Conservation (phyloP, 208 protist genomes). For the Vickermania ingenoplastis region DNA sequence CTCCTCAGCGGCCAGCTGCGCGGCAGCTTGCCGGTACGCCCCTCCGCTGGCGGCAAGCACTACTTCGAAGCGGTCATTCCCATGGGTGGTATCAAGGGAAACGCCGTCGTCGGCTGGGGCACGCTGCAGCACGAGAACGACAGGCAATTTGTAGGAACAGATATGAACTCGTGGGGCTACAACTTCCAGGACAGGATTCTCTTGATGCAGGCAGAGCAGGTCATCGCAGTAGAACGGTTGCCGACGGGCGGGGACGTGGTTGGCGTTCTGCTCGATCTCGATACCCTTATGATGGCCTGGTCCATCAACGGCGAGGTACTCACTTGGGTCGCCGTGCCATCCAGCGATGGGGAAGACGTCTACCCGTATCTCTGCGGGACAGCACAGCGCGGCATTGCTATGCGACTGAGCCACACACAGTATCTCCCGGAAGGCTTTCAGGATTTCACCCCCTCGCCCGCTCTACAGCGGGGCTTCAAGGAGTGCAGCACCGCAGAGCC, state of each 20-base stretch:
- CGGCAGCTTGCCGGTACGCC: constrained; percentile 58
- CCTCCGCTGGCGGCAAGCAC: constrained; percentile 56
- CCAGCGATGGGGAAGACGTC: constrained; percentile 63
- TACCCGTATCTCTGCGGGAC: constrained; percentile 83
- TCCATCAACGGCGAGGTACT: constrained; percentile 77
- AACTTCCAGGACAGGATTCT: constrained; percentile 72
- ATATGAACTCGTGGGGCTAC: constrained; percentile 85
- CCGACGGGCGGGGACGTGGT: constrained; percentile 67
- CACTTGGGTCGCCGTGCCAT: constrained; percentile 63
- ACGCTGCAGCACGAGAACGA: constrained; percentile 79
- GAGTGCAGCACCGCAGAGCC: constrained; percentile 12
- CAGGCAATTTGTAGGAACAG: constrained; percentile 75
- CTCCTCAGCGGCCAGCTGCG: constrained; percentile 78
- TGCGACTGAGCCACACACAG: constrained; percentile 72
- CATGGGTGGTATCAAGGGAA: constrained; percentile 35
- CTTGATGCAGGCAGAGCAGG: constrained; percentile 66
- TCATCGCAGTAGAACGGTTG: constrained; percentile 21
- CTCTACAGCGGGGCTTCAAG: constrained; percentile 14
- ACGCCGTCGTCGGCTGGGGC: constrained; percentile 82
- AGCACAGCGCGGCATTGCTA: constrained; percentile 37
- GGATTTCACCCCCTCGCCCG: constrained; percentile 46
- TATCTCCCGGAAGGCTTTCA: constrained; percentile 60
- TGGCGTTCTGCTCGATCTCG: constrained; percentile 72
- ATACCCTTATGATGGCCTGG: constrained; percentile 80
- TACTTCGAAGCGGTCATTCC: constrained; percentile 77